Conservation (phyloP, 306 rosid species). For the Senna tora region DNA sequence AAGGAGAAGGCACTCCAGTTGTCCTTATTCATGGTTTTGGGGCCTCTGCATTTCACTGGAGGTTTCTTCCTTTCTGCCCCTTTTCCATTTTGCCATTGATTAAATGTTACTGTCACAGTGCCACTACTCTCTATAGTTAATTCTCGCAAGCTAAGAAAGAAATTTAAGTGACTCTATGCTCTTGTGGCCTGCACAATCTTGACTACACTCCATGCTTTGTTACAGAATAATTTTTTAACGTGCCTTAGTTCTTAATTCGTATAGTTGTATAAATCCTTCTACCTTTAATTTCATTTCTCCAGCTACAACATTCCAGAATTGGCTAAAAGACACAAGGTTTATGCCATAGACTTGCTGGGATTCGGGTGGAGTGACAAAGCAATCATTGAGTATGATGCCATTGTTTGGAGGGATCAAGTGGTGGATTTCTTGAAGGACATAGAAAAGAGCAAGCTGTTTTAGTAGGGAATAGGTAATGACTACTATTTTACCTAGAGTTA, state of each 20-base stretch:
- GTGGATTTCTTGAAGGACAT: slow-evolving; percentile 86
- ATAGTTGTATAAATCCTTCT: slow-evolving; percentile 6
- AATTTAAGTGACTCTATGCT: too few relatives aligned
- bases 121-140: too few relatives aligned
- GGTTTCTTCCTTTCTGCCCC: slow-evolving; percentile 43
- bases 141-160: too few relatives aligned
- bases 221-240: too few relatives aligned
- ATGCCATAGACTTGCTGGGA: slow-evolving; percentile 92
- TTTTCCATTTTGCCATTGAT: not conserved
- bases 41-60: slow-evolving; percentile 95
- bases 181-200: too few relatives aligned
- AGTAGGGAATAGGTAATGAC: slow-evolving; percentile 81
- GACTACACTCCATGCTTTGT: too few relatives aligned
- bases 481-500: slow-evolving; percentile 18
- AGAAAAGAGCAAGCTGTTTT: slow-evolving; percentile 83
- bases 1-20: slow-evolving; percentile 89
- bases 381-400: slow-evolving; percentile 84
- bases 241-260: not conserved
- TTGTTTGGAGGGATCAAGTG: slow-evolving; percentile 91
- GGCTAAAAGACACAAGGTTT: slow-evolving; percentile 85
- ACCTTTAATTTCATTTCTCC: slow-evolving; percentile 30
- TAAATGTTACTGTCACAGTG: too few relatives aligned
- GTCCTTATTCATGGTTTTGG: slow-evolving; percentile 96
- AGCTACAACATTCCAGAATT: slow-evolving; percentile 91
- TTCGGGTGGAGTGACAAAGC: slow-evolving; percentile 99